Percentiles rank a stretch among this genome's conserved stretches.
phyloP scores from a whole-genome alignment of 2,329 filamentous ascomycete genomes.

The Dothideomycetes sp. region DNA sequence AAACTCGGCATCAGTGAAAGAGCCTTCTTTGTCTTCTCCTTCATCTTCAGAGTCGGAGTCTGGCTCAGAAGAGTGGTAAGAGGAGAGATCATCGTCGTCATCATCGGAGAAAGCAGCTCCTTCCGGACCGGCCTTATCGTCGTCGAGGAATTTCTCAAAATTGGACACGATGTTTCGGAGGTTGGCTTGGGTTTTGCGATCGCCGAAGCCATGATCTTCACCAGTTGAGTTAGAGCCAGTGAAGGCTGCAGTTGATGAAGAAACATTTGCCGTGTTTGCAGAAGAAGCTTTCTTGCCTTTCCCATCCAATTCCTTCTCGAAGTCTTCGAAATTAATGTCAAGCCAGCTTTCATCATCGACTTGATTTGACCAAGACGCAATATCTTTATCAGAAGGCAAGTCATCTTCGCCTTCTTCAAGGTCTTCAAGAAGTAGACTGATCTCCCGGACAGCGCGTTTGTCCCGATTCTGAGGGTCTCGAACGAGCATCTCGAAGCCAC shows the following conservation, averaged over 20 bases:
- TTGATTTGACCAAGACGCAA: conserved; percentile 55
- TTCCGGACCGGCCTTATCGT: conserved; percentile 69
- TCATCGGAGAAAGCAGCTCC: conserved; percentile 60
- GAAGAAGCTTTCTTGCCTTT: conserved; percentile 25
- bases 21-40: conserved; percentile 62
- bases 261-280: conserved; percentile 11
- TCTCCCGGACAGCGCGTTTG: conserved; percentile 59
- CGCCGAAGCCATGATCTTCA: conserved; percentile 40
- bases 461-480: conserved; percentile 56
- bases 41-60: conserved; percentile 18
- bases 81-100: conserved; percentile 54
- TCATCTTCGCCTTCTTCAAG: conserved; percentile 57
- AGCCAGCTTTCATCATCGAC: conserved; percentile 86
- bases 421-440: conserved; percentile 66
- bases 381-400: conserved; percentile 65
- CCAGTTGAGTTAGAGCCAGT: conserved; percentile 12
- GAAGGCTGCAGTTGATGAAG: not conserved
- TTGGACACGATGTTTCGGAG: conserved; percentile 82
- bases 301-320: conserved; percentile 66
- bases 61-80: conserved; percentile 23
- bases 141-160: conserved; percentile 80
- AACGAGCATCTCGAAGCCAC: conserved; percentile 82
- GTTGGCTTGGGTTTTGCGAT: conserved; percentile 59
- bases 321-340: conserved; percentile 80
- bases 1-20: conserved; percentile 78